These are phyloP conservation scores for Lichtheimia ramosa DNA, from an alignment of 371 early-diverging fungal species.

Conservation along the genomic window DNA sequence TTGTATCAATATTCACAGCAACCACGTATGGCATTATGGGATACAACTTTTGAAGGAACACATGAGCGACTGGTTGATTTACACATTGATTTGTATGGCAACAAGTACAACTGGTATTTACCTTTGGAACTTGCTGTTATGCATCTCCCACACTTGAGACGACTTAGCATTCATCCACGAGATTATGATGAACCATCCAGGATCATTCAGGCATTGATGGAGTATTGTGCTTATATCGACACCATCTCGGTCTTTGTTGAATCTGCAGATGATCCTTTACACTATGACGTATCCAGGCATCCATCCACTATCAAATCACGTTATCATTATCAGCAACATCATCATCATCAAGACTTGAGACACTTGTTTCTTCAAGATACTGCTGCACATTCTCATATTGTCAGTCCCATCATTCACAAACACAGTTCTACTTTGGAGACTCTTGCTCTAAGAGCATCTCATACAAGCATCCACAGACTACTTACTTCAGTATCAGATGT, in stretches of 20 bases:
- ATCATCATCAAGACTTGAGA: too few species aligned
- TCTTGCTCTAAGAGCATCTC: too few species aligned
- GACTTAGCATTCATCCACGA: not conserved
- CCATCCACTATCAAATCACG: too few species aligned
- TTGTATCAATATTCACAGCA: not conserved
- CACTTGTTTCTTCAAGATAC: too few species aligned
- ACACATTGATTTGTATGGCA: not conserved
- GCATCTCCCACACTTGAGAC: not conserved
- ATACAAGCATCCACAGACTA: too few species aligned
- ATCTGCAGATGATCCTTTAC: not conserved
- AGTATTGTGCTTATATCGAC: not conserved
- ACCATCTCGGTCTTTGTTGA: not conserved
- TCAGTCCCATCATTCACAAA: too few species aligned
- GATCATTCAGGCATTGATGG: not conserved
- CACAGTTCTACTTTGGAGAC: too few species aligned
- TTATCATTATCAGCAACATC: too few species aligned
- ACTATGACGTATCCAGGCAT: too few species aligned
- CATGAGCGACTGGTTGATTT: not conserved
- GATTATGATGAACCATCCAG: not conserved
- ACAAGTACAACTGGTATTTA: not conserved
- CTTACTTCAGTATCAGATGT: too few species aligned
- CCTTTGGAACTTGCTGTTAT: not conserved
- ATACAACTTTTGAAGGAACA: not conserved
- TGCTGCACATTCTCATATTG: too few species aligned
- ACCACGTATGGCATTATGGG: not conserved